Evolutionary conservation across 805 yeast species (phyloP), one percentile per base, ranked within the genome.

Genomic region (Dipodascus albidus): DNA sequence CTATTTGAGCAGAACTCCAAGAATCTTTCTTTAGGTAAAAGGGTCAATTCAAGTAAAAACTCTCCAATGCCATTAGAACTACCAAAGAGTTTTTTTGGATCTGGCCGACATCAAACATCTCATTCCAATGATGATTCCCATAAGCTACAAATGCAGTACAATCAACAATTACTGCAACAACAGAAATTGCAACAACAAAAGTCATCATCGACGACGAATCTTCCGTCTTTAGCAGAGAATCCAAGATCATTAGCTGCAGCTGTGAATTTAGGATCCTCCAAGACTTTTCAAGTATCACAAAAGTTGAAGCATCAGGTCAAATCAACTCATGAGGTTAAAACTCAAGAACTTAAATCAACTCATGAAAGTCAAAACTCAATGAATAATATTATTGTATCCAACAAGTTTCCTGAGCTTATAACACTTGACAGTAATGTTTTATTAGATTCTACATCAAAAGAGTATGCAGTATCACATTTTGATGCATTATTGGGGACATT

Each of bases 381-480:
- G 44, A 14, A 4, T 4, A 38, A 14, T 19, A 38, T 38, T 14
- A 38, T 38, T 38, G 44, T 38, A n/a, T 14, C 44, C 9, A 11
- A 4, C 17, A 48, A 52, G 54, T 64, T 64, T 56, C 68, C 68
- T 2, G 57, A 58, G 3, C 56, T 66, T 48, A 74, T 74, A 4
- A 57, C 54, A 20, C 51, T 72, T 15, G 70, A 72, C 57, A 47
- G 67, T 54, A 55, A 60, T 27, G 61, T 70, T 51, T 57, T 73
- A 56, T 57, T 69, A 49, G 75, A 73, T 56, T 60, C 66, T 38
- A 65, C 73, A 4, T 70, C 74, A 1, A 60, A 63, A 48, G 60
- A 60, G 3, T 62, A 60, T 14, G 62, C 70, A 4, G 57, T 64
- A 19, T 59, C 58, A 14, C 71, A 71, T 50, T 58, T 72, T 42